phyloP scores from a whole-genome alignment of 2,329 filamentous ascomycete species.

The Passalora sequoiae region DNA sequence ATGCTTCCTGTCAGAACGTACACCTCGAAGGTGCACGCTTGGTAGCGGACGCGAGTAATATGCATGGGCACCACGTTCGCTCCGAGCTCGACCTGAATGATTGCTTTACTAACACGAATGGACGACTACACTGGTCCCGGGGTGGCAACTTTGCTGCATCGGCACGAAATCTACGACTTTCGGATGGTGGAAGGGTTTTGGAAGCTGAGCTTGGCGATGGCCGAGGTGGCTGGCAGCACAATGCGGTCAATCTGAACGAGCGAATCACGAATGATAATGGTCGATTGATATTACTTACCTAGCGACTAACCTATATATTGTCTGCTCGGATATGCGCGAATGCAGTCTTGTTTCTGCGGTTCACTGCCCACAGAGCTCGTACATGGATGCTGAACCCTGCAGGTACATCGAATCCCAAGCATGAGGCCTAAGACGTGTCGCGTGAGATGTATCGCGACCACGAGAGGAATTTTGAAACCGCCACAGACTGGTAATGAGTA shows the following conservation, averaged over 20 bases:
- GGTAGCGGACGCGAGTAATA: slow-evolving; percentile 34
- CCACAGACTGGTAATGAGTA: too few species aligned
- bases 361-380: too few species aligned
- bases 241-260: slow-evolving; percentile 36
- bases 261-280: slow-evolving; percentile 27
- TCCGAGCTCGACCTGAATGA: slow-evolving; percentile 36
- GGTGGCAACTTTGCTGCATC: slow-evolving; percentile 37
- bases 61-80: slow-evolving; percentile 31
- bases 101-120: slow-evolving; percentile 36
- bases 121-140: slow-evolving; percentile 34
- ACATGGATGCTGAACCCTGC: too few species aligned
- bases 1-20: slow-evolving; percentile 30
- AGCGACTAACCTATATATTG: not conserved
- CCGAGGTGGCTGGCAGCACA: slow-evolving; percentile 31
- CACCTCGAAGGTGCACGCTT: slow-evolving; percentile 35
- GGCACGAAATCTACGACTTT: slow-evolving; percentile 31
- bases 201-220: slow-evolving; percentile 36
- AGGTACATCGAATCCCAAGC: too few species aligned
- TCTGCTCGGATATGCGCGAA: not conserved
- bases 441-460: too few species aligned
- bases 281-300: not conserved
- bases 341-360: not conserved
- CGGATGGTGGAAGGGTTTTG: slow-evolving; percentile 32
- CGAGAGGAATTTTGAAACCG: too few species aligned
- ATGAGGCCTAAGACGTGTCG: too few species aligned